phyloP scores from a whole-genome alignment of 2,329 filamentous ascomycete genomes.

The Diplodia scrobiculata region DNA sequence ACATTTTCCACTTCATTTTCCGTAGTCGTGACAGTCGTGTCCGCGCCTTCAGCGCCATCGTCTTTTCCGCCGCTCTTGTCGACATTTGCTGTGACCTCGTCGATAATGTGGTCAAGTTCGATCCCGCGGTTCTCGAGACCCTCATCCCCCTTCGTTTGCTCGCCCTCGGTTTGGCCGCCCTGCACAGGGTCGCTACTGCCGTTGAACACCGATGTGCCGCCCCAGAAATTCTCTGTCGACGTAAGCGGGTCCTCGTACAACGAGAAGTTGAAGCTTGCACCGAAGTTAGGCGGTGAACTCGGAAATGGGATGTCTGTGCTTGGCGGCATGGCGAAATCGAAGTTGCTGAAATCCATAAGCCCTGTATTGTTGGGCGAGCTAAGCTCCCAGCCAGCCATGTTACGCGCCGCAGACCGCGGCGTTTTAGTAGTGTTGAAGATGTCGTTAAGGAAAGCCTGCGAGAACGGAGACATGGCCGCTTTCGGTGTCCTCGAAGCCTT shows the following conservation, averaged over 20 bases:
- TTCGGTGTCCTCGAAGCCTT: constrained; percentile 35
- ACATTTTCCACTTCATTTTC: constrained; percentile 1
- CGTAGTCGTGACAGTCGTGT: constrained; percentile 19
- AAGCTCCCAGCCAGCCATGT: not conserved
- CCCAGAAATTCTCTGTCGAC: constrained; percentile 32
- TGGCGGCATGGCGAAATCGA: constrained; percentile 36
- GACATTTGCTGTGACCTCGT: constrained; percentile 35
- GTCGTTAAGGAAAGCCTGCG: constrained; percentile 64
- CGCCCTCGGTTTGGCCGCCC: constrained; percentile 24
- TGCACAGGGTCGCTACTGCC: constrained; percentile 36
- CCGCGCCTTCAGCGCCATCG: not conserved
- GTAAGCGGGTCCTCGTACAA: constrained; percentile 45
- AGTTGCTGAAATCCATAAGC: constrained; percentile 35
- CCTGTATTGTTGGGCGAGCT: constrained; percentile 15
- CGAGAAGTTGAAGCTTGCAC: constrained; percentile 34
- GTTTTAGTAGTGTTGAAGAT: constrained; percentile 54
- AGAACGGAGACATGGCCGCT: constrained; percentile 59
- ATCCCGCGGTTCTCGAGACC: constrained; percentile 39
- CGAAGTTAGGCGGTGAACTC: constrained; percentile 38
- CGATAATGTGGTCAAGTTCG: constrained; percentile 44
- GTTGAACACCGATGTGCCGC: constrained; percentile 40
- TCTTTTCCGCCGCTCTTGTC: not conserved
- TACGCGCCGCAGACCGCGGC: constrained; percentile 4
- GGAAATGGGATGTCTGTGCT: constrained; percentile 44
- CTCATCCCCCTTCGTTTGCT: constrained; percentile 30